Percentiles rank a stretch among this genome's conserved stretches.
These are phyloP conservation scores for Rhizopus delemar DNA, from an alignment of 371 early-diverging fungal species.

Conservation along the genomic window DNA sequence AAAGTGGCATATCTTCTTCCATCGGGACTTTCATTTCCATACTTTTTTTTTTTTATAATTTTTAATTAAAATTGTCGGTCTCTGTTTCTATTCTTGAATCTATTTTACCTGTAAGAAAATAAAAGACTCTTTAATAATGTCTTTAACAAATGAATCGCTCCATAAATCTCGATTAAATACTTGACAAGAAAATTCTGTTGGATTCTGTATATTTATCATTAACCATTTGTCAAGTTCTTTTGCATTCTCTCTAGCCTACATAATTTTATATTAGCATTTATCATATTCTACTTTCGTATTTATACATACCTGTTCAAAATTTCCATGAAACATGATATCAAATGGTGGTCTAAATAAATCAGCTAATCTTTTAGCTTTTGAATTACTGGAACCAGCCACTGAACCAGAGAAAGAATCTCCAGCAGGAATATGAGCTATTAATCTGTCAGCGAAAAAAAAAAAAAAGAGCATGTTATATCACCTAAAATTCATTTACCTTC, in stretches of 20 bases:
- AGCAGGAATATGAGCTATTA: constrained; percentile 6
- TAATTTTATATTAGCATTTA: neutral
- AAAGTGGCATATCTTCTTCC: constrained; percentile 71
- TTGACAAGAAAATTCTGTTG: constrained; percentile 85
- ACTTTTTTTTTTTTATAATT: constrained; percentile 28
- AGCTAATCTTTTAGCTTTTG: constrained; percentile 59
- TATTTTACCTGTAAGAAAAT: constrained; percentile 74
- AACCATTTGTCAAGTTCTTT: constrained; percentile 75
- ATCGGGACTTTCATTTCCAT: constrained; percentile 63
- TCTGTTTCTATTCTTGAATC: neutral
- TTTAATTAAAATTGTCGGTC: neutral
- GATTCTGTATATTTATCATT: constrained; percentile 85
- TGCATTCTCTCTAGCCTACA: constrained; percentile 72
- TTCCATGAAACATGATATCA: constrained; percentile 82
- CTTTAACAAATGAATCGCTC: constrained; percentile 77
- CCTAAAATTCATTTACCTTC: constrained; percentile 10
- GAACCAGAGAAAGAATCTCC: constrained; percentile 9
- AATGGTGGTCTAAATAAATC: constrained; percentile 85
- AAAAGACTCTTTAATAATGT: constrained; percentile 77
- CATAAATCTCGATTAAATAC: constrained; percentile 91
- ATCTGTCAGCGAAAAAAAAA: neutral
- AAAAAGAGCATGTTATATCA: neutral
- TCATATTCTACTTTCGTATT: neutral
- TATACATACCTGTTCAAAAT: constrained; percentile 65
- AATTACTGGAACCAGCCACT: constrained; percentile 22